These are phyloP conservation scores for Sanghuangporus sanghuang DNA, from an alignment of 1,284 basidiomycete species.

Conservation along the genomic window DNA sequence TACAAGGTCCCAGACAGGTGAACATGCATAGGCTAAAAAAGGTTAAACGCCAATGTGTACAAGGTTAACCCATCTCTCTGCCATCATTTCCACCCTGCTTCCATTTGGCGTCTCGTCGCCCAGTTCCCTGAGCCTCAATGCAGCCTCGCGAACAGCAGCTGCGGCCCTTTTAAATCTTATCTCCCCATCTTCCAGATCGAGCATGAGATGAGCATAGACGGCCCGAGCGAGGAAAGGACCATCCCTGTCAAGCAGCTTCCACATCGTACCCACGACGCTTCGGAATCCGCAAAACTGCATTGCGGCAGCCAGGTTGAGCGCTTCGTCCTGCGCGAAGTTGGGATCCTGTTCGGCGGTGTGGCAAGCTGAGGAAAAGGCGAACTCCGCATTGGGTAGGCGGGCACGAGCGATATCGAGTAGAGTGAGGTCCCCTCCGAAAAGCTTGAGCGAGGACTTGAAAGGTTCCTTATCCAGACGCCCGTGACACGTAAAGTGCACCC, in stretches of 20 bases:
- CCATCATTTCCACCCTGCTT: background rate
- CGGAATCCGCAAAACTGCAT: slow-evolving; percentile 31
- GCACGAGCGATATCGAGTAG: slow-evolving; percentile 27
- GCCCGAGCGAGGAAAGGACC: slow-evolving; percentile 14
- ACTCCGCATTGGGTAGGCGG: slow-evolving; percentile 25
- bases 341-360: slow-evolving; percentile 19
- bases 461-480: background rate
- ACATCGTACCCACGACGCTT: slow-evolving; percentile 37
- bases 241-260: slow-evolving; percentile 28
- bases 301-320: slow-evolving; percentile 31
- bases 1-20: too few relatives aligned
- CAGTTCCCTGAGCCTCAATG: background rate
- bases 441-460: background rate
- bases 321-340: slow-evolving; percentile 26
- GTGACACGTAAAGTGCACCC: background rate
- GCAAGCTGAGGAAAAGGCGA: slow-evolving; percentile 34
- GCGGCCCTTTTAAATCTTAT: background rate
- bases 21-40: background rate
- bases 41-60: background rate
- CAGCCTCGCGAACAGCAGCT: background rate
- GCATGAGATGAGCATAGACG: background rate
- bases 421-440: slow-evolving; percentile 8
- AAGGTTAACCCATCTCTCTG: background rate
- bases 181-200: background rate
- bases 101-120: background rate